These are phyloP conservation scores for Tripterygium wilfordii DNA, from an alignment of 177 flowering plant genomes.

Conservation along the genomic window DNA sequence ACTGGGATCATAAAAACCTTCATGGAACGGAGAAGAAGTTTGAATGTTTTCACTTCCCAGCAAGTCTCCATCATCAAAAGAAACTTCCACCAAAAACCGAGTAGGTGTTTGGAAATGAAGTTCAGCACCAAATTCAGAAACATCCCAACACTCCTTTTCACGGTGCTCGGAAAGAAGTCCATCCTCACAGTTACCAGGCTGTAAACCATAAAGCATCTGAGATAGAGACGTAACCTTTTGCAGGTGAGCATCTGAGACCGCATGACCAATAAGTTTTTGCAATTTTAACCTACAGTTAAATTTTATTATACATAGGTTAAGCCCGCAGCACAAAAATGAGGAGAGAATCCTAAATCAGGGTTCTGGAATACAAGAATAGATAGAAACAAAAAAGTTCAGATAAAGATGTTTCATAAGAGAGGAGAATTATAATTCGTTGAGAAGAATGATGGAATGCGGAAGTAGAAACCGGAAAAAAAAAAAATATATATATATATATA, in stretches of 20 bases:
- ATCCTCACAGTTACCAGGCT: conserved; percentile 29
- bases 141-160: conserved; percentile 22
- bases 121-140: conserved; percentile 74
- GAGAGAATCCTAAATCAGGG: not conserved
- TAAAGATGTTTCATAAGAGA: not conserved
- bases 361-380: not conserved
- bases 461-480: no score
- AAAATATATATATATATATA: no score
- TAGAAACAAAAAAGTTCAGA: no score
- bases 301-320: not conserved
- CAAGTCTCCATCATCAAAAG: conserved; percentile 46
- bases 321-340: conserved; percentile 4
- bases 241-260: conserved; percentile 40
- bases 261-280: conserved; percentile 58
- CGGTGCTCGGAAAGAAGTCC: conserved; percentile 15
- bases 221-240: conserved; percentile 49
- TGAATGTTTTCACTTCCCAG: conserved; percentile 29
- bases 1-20: conserved; percentile 23
- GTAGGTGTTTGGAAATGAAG: conserved; percentile 64
- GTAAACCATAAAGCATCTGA: conserved; percentile 45
- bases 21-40: conserved; percentile 24
- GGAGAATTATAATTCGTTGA: no score
- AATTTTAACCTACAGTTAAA: conserved; percentile 55
- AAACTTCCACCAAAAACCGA: conserved; percentile 67
- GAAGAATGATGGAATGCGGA: no score